Conservation (phyloP, 768 basidiomycete species). For the Tephrocybe sp. region DNA sequence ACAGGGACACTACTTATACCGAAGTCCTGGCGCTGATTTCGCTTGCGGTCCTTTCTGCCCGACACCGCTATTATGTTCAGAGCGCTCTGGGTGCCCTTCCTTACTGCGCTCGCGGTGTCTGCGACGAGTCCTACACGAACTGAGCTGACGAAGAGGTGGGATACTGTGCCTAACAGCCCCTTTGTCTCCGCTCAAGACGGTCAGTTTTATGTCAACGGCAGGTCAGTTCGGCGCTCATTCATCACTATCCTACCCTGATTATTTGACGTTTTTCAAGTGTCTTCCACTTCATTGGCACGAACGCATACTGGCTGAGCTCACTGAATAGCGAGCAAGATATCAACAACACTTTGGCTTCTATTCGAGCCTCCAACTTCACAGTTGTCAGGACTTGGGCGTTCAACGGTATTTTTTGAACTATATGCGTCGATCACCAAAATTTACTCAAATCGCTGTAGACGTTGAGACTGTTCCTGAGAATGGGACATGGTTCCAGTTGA, state of each 20-base stretch:
- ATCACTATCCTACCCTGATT: background rate
- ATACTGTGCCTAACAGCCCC: conserved; percentile 21
- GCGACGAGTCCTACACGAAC: conserved; percentile 31
- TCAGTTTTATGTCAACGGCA: conserved; percentile 56
- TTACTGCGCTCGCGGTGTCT: conserved; percentile 31
- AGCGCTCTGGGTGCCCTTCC: conserved; percentile 25
- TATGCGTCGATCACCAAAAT: background rate
- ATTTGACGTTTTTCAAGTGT: conserved; percentile 17
- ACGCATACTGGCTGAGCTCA: conserved; percentile 63
- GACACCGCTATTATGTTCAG: conserved; percentile 31
- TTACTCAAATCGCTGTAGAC: conserved; percentile 27
- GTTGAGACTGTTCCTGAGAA: conserved; percentile 49
- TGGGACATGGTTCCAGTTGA: conserved; percentile 64
- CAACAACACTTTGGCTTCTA: conserved; percentile 51
- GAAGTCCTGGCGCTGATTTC: conserved; percentile 4
- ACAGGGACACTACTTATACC: conserved; percentile 11
- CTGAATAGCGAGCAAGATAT: conserved; percentile 57
- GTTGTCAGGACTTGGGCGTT: conserved; percentile 73
- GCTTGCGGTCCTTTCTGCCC: conserved; percentile 15
- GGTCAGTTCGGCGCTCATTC: conserved; percentile 24
- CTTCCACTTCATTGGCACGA: conserved; percentile 43
- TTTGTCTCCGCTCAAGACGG: conserved; percentile 45
- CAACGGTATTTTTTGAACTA: conserved; percentile 47
- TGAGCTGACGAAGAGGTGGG: conserved; percentile 20
- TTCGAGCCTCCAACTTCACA: conserved; percentile 51